These are phyloP conservation scores for Fusarium austroafricanum DNA, from an alignment of 2,329 filamentous ascomycete genomes.

Conservation along the genomic window DNA sequence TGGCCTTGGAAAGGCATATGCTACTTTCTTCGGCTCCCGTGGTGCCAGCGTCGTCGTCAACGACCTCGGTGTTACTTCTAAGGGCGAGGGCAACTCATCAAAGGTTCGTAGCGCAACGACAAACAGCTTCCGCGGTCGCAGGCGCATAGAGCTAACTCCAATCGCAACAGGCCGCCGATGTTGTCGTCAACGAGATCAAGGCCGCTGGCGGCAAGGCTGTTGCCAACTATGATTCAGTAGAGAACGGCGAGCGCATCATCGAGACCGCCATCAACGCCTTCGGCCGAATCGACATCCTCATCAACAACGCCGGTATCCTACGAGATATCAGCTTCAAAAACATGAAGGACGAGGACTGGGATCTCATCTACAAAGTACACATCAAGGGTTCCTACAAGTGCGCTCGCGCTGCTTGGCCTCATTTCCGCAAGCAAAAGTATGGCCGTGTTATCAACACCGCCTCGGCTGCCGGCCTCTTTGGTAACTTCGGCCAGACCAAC, in stretches of 20 bases:
- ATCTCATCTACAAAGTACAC: slow-evolving; percentile 92
- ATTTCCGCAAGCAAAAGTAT: slow-evolving; percentile 99
- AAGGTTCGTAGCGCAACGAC: slow-evolving; percentile 69
- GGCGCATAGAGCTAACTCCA: slow-evolving; percentile 40
- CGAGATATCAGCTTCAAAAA: slow-evolving; percentile 98
- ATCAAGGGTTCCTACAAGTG: slow-evolving; percentile 96
- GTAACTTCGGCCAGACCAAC: slow-evolving; percentile 95
- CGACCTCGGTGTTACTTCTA: slow-evolving; percentile 92
- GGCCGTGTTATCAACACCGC: slow-evolving; percentile 96
- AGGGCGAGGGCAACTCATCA: slow-evolving; percentile 87
- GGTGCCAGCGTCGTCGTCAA: slow-evolving; percentile 97
- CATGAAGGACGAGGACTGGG: slow-evolving; percentile 97
- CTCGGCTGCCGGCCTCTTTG: slow-evolving; percentile 95
- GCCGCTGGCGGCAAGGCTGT: slow-evolving; percentile 93
- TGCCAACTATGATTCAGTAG: slow-evolving; percentile 96
- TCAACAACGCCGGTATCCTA: slow-evolving; percentile 98
- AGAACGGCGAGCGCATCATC: slow-evolving; percentile 94
- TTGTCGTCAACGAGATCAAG: slow-evolving; percentile 85
- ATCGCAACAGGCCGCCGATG: slow-evolving; percentile 76
- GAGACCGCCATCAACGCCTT: slow-evolving; percentile 84
- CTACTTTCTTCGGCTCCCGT: slow-evolving; percentile 89
- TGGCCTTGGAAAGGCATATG: slow-evolving; percentile 83
- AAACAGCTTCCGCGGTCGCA: slow-evolving; percentile 2
- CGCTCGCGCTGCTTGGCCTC: slow-evolving; percentile 91
- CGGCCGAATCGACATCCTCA: slow-evolving; percentile 90